Conservation (phyloP, 2,329 filamentous ascomycete species). For the Arthrobotrys iridis region DNA sequence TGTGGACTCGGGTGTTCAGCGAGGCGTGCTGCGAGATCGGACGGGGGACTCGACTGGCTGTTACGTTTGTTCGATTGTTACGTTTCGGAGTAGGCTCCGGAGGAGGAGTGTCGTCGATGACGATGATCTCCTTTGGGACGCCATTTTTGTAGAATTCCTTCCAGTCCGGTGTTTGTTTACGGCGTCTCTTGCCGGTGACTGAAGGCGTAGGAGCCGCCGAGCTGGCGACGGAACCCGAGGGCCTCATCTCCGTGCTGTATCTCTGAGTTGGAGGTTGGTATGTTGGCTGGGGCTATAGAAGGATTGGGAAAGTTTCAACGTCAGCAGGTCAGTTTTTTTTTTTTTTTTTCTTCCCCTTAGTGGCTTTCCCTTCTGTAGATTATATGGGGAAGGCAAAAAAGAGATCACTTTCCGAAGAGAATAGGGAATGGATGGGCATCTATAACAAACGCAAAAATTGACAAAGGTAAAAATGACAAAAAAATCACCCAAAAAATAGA, state of each 20-base stretch:
- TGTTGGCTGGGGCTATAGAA: constrained; percentile 35
- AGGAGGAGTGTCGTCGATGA: constrained; percentile 78
- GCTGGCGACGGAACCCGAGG: constrained; percentile 58
- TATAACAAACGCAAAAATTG: no score
- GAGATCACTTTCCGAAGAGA: constrained; percentile 2
- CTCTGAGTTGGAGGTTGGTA: constrained; percentile 37
- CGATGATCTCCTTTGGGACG: constrained; percentile 83
- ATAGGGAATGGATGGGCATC: background rate
- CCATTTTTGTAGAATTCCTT: constrained; percentile 83
- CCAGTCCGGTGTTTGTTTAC: constrained; percentile 76
- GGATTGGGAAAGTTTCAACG: constrained; percentile 9
- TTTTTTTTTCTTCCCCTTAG: no score
- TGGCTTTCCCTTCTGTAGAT: no score
- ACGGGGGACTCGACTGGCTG: constrained; percentile 42
- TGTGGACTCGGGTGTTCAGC: constrained; percentile 60
- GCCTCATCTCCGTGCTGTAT: constrained; percentile 62
- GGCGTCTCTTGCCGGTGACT: constrained; percentile 63
- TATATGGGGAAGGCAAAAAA: no score
- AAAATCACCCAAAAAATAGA: background rate
- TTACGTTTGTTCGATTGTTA: constrained; percentile 50
- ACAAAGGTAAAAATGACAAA: background rate
- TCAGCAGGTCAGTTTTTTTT: constrained; percentile 38
- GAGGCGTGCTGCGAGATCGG: constrained; percentile 60
- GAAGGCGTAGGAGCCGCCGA: constrained; percentile 45
- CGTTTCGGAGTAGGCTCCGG: constrained; percentile 61